Evolutionary conservation across 1,284 basidiomycete genomes (phyloP), one percentile per base, ranked within the genome.

Genomic region (Cryptococcus maquisensis): DNA sequence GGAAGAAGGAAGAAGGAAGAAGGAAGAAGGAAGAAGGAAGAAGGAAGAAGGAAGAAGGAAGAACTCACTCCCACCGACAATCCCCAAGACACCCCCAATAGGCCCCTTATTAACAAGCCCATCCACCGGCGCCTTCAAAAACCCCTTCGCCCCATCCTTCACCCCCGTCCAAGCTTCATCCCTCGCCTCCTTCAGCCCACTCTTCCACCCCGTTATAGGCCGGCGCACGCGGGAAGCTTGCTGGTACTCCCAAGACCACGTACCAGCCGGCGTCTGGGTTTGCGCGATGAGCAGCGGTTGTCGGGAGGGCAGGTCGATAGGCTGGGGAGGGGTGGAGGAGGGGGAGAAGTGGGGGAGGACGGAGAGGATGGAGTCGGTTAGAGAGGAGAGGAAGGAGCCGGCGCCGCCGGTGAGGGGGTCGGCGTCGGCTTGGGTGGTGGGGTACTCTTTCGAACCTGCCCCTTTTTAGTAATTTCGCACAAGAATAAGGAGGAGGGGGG

Each of bases 381-480:
- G 28, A 10, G 28, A 32, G 28, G 28, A 32, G 28, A 32, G 28
- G 28, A 32, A 32, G 28, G 28, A 32, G 28, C 28, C 28, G 28
- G 28, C 28, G 28, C 28, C 79, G 10, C 79, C 81, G 3, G 77
- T 79, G 10, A 81, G 58, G 0, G 80, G 79, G 59, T 82, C 80
- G 0, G 76, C 63, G 3, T 76, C 67, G 45, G 73, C 66, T 45
- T 74, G 77, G 4, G 69, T 64, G 0, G 77, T 75, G 32, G 79
- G 74, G 62, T 84, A 83, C 59, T 83, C 82, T 60, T 80, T 82
- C 0, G 82, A 60, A 24, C 82, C 77, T 32, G 28, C 10, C 9
- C 26, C 5, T 28, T 32, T 10, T 7, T 10, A 32, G n/a, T n/a
- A n/a, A n/a, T n/a, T n/a, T n/a, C n/a, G n/a, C n/a, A n/a, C n/a